These are phyloP conservation scores for Stropharia rugosoannulata DNA, from an alignment of 768 basidiomycete species.

Conservation along the genomic window DNA sequence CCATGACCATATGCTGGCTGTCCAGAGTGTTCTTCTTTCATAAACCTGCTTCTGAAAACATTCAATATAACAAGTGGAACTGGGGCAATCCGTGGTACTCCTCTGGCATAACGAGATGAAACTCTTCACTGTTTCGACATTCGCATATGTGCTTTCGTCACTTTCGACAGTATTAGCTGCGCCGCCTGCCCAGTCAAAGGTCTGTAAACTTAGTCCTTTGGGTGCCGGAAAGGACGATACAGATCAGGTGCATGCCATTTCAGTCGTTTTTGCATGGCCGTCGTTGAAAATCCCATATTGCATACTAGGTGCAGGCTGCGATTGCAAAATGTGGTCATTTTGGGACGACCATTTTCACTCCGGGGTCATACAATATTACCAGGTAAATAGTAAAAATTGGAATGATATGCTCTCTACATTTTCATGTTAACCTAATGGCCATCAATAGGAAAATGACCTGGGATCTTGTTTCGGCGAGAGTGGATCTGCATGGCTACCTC, in stretches of 20 bases:
- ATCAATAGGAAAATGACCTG: constrained; percentile 50
- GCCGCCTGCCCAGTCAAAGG: background rate
- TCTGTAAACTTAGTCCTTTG: background rate
- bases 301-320: constrained; percentile 42
- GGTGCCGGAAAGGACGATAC: constrained; percentile 1
- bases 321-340: constrained; percentile 47
- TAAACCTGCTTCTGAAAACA: background rate
- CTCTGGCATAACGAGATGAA: too few species aligned
- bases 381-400: constrained; percentile 26
- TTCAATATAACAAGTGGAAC: too few species aligned
- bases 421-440: background rate
- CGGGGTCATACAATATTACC: constrained; percentile 51
- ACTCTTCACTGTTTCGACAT: background rate
- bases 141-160: background rate
- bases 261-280: background rate
- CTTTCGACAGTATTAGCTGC: background rate
- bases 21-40: background rate
- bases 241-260: background rate
- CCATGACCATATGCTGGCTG: background rate
- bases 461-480: constrained; percentile 41
- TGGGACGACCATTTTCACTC: constrained; percentile 43
- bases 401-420: background rate
- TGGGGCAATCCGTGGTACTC: too few species aligned
- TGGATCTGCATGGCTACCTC: constrained; percentile 44
- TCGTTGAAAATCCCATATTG: background rate